These are phyloP conservation scores for Jacaranda mimosifolia DNA, from an alignment of 257 asterid genomes.

Conservation along the genomic window DNA sequence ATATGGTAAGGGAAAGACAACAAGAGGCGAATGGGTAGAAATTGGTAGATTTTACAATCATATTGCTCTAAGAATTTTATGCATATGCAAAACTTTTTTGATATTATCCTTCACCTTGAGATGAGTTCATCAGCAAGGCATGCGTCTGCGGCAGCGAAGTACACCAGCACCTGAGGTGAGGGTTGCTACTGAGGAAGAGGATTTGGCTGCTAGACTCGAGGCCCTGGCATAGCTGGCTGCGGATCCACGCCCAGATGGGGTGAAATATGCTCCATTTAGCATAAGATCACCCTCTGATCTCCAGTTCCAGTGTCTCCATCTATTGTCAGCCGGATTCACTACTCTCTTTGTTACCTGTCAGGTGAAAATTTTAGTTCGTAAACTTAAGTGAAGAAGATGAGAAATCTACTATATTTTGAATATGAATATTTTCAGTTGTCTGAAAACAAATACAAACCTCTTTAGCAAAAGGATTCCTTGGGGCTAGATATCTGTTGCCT, in stretches of 20 bases:
- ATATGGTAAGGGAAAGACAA: background rate
- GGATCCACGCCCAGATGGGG: constrained; percentile 74
- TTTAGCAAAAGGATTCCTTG: constrained; percentile 77
- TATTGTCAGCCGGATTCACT: constrained; percentile 30
- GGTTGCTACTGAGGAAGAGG: constrained; percentile 72
- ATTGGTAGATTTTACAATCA: background rate
- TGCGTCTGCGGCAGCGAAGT: constrained; percentile 65
- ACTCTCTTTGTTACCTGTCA: constrained; percentile 84
- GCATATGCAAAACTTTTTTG: constrained; percentile 1
- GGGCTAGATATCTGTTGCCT: constrained; percentile 91
- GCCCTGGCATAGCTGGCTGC: constrained; percentile 83
- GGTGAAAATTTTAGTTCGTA: background rate
- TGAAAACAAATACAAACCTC: constrained; percentile 51
- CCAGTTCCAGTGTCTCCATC: constrained; percentile 94
- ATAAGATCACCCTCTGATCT: constrained; percentile 91
- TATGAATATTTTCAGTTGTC: background rate
- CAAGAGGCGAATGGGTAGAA: too few species aligned
- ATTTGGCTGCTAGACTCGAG: constrained; percentile 85
- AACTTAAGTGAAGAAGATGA: background rate
- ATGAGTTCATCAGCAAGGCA: constrained; percentile 51
- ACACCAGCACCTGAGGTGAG: constrained; percentile 81
- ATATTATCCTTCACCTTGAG: too few species aligned
- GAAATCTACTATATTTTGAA: background rate
- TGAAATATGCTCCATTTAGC: constrained; percentile 91
- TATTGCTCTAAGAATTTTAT: background rate